A percentile compares a stretch with the other conserved stretches of the same genome.
phyloP scores from a whole-genome alignment of 345 rosid species.

The Populus simonii region DNA sequence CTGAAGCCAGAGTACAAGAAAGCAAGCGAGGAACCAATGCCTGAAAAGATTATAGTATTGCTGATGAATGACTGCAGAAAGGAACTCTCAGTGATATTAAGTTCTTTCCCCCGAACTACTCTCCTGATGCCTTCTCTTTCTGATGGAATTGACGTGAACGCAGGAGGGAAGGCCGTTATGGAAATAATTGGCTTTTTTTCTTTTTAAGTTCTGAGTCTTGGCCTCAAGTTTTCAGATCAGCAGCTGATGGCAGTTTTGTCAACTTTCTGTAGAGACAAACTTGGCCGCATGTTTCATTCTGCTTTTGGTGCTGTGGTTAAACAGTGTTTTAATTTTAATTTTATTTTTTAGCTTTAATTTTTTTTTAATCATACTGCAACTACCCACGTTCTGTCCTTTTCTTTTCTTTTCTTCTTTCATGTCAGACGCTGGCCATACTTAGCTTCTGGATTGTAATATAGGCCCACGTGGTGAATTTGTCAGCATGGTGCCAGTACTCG shows the following conservation, averaged over 20 bases:
- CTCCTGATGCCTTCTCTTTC: not conserved
- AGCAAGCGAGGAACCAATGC: constrained; percentile 37
- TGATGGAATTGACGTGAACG: not conserved
- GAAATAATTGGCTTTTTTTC: not conserved
- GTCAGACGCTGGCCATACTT: no score
- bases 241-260: not conserved
- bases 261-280: not conserved
- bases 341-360: no score
- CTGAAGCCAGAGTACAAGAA: constrained; percentile 86
- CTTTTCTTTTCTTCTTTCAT: no score
- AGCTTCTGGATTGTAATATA: no score
- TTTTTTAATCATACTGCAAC: no score
- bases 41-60: constrained; percentile 10
- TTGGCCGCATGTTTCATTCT: not conserved
- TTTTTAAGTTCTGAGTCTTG: not conserved
- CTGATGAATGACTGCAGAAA: not conserved
- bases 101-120: not conserved
- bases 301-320: no score
- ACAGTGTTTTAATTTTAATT: no score
- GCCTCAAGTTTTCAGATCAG: not conserved
- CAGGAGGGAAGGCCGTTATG: not conserved
- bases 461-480: no score
- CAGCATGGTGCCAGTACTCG: no score
- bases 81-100: not conserved
- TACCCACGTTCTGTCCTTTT: no score